A percentile compares a stretch with the other conserved stretches of the same genome.
Conservation (phyloP, 2,329 filamentous ascomycete species). For the Scopulariopsis brevicaulis region DNA sequence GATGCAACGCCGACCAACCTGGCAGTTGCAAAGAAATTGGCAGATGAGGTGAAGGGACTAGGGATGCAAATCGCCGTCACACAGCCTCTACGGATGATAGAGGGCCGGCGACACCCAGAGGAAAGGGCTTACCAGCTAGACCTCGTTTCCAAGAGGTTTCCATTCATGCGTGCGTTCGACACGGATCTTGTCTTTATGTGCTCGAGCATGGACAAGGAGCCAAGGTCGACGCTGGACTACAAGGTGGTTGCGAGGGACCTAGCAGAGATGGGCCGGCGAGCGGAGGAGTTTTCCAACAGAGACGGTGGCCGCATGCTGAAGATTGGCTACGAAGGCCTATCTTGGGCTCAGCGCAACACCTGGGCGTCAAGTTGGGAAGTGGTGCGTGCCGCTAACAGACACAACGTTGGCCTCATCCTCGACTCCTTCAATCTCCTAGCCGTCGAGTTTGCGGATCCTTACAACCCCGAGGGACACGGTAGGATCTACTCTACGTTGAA, state of each 20-base stretch:
- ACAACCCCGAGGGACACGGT: slow-evolving; percentile 4
- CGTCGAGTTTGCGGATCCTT: slow-evolving; percentile 5
- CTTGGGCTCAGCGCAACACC: slow-evolving; percentile 5
- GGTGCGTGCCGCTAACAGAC: slow-evolving; percentile 1
- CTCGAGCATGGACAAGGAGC: slow-evolving; percentile 3
- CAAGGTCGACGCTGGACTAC: slow-evolving; percentile 1
- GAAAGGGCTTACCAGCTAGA: neutral
- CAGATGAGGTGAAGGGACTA: neutral
- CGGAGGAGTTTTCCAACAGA: slow-evolving; percentile 1
- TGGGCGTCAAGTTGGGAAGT: slow-evolving; percentile 6
- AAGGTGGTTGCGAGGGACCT: slow-evolving; percentile 2
- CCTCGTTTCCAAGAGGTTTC: slow-evolving; percentile 2
- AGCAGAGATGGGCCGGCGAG: slow-evolving; percentile 2
- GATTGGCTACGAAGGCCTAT: slow-evolving; percentile 6
- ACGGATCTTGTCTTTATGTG: slow-evolving; percentile 6
- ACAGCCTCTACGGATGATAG: slow-evolving; percentile 3
- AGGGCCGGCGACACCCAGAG: slow-evolving; percentile 1
- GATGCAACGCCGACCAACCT: neutral
- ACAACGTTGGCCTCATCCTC: slow-evolving; percentile 4
- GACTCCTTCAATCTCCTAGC: slow-evolving; percentile 6
- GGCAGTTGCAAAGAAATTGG: neutral
- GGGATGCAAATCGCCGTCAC: slow-evolving; percentile 2
- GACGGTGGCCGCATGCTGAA: slow-evolving; percentile 4
- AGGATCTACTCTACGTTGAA: neutral
- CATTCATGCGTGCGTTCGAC: slow-evolving; percentile 5